A percentile compares a stretch with the other conserved stretches of the same genome.
These are phyloP conservation scores for Pogostemon cablin DNA, from an alignment of 257 asterid species.

Conservation along the genomic window DNA sequence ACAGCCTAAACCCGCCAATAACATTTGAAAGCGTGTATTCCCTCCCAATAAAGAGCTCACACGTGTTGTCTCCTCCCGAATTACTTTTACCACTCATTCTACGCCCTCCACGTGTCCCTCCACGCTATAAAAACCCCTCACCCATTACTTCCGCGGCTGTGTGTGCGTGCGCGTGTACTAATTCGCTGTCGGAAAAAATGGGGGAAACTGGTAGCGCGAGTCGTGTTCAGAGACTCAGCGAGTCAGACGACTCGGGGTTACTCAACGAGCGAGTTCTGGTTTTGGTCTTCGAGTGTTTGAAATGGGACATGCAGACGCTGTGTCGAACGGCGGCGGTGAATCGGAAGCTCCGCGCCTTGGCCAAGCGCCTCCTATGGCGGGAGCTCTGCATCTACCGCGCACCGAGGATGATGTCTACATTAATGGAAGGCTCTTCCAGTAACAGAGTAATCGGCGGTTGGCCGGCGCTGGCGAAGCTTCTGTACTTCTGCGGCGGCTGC, in stretches of 20 bases:
- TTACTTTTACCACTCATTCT: background rate
- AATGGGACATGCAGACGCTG: conserved; percentile 72
- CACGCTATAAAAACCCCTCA: conserved; percentile 21
- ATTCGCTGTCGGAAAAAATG: conserved; percentile 28
- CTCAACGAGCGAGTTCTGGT: conserved; percentile 62
- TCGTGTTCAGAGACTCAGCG: conserved; percentile 41
- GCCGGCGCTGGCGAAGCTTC: conserved; percentile 74
- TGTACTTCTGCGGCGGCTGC: conserved; percentile 83
- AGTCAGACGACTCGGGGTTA: conserved; percentile 50
- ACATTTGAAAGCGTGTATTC: background rate
- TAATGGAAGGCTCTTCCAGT: conserved; percentile 44
- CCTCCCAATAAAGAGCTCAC: conserved; percentile 13
- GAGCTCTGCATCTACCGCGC: conserved; percentile 70
- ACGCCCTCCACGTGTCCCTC: conserved; percentile 26
- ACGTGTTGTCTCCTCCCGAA: conserved; percentile 16
- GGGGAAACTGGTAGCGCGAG: conserved; percentile 22
- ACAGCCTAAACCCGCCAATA: conserved; percentile 11
- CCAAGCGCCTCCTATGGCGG: conserved; percentile 71
- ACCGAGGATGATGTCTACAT: conserved; percentile 52
- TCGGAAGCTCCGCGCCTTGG: conserved; percentile 63
- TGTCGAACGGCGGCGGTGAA: conserved; percentile 56
- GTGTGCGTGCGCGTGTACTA: too few species aligned
- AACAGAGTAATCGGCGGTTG: conserved; percentile 64
- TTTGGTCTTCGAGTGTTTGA: conserved; percentile 51
- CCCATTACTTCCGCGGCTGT: background rate